Evolutionary conservation across 2,329 filamentous ascomycete genomes (phyloP).

Genomic region (Didymella lethalis): DNA sequence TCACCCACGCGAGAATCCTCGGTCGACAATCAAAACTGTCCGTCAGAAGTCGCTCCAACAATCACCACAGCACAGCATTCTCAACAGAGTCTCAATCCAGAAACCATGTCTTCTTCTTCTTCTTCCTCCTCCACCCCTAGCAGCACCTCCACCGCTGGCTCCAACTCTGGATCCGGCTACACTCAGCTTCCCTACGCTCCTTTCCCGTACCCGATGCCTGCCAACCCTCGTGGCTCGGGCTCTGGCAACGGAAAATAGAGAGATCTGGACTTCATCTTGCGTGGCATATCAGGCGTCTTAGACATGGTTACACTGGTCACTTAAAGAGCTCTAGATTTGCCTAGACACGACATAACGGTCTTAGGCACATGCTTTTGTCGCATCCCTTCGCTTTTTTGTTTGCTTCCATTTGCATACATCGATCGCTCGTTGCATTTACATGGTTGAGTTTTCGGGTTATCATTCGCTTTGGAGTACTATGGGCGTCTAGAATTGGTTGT

Average conservation of each 20-base stretch:
- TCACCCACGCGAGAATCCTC: constrained; percentile 19
- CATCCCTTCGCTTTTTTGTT: background rate
- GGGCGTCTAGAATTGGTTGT: background rate
- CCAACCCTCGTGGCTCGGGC: constrained; percentile 35
- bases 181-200: constrained; percentile 48
- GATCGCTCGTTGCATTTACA: constrained; percentile 15
- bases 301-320: background rate
- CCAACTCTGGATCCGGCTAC: constrained; percentile 39
- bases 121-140: constrained; percentile 43
- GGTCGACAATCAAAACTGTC: constrained; percentile 16
- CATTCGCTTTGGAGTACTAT: constrained; percentile 12
- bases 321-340: background rate
- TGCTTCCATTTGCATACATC: background rate
- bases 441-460: background rate
- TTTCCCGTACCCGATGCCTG: constrained; percentile 49
- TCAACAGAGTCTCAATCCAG: constrained; percentile 21
- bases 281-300: background rate
- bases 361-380: background rate
- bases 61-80: constrained; percentile 21
- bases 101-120: constrained; percentile 50
- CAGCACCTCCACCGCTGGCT: constrained; percentile 43
- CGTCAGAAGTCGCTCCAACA: constrained; percentile 13
- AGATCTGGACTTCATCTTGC: background rate
- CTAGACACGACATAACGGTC: constrained; percentile 2
- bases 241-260: constrained; percentile 31